Evolutionary conservation across 148 eudicot species (phyloP).

Genomic region (Polygonum maritimum): DNA sequence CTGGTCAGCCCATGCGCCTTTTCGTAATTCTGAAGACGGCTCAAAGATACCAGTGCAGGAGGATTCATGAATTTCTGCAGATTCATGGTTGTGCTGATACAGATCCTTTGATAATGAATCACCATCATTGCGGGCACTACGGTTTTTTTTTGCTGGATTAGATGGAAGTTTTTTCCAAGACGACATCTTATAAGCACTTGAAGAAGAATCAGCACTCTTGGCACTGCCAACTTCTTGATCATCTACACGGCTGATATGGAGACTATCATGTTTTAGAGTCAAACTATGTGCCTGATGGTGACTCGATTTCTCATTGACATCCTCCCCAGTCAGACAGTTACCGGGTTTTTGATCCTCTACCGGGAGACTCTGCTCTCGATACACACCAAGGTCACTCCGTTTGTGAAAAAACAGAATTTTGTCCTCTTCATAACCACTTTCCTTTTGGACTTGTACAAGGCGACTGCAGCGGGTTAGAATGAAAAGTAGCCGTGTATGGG

Average conservation of each 20-base stretch:
- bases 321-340: slow-evolving; percentile 22
- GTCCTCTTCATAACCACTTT: slow-evolving; percentile 82
- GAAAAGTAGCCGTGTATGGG: slow-evolving; percentile 83
- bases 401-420: slow-evolving; percentile 60
- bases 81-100: slow-evolving; percentile 35
- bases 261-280: slow-evolving; percentile 28
- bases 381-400: slow-evolving; percentile 88
- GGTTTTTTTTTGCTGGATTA: slow-evolving; percentile 46
- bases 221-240: slow-evolving; percentile 61
- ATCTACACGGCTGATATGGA: slow-evolving; percentile 23
- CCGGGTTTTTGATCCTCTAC: slow-evolving; percentile 19
- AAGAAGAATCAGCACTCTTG: slow-evolving; percentile 60
- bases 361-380: slow-evolving; percentile 43
- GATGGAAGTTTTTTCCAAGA: slow-evolving; percentile 95
- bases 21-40: slow-evolving; percentile 35
- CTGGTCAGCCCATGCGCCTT: slow-evolving; percentile 57
- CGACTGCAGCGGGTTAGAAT: slow-evolving; percentile 89
- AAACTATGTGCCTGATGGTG: slow-evolving; percentile 32
- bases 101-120: slow-evolving; percentile 40
- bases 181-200: slow-evolving; percentile 73
- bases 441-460: slow-evolving; percentile 86
- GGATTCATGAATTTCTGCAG: slow-evolving; percentile 26
- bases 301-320: slow-evolving; percentile 27
- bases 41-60: slow-evolving; percentile 34
- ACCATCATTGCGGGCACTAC: slow-evolving; percentile 34